These are phyloP conservation scores for Cladophialophora bantiana DNA, from an alignment of 2,329 filamentous ascomycete species.

Conservation along the genomic window DNA sequence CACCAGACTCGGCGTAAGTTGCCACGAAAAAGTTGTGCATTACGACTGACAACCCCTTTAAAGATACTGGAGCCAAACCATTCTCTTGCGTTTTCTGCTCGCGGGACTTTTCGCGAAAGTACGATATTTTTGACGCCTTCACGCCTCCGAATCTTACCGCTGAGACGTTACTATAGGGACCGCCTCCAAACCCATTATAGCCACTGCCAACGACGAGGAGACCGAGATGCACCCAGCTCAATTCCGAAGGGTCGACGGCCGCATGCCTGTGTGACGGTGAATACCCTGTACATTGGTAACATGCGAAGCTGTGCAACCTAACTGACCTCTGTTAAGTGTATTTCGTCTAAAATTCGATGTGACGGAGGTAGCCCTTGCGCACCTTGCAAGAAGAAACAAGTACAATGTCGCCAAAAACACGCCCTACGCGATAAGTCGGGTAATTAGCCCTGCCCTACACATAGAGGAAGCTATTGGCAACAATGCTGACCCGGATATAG, in stretches of 20 bases:
- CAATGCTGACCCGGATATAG: constrained; percentile 7
- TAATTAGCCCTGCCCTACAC: constrained; percentile 24
- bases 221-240: constrained; percentile 53
- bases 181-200: constrained; percentile 56
- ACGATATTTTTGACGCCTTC: background rate
- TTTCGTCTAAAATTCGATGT: constrained; percentile 56
- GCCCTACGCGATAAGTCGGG: constrained; percentile 31
- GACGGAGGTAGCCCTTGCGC: constrained; percentile 54
- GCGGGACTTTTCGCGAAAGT: constrained; percentile 54
- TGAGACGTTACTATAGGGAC: constrained; percentile 46
- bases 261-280: constrained; percentile 57
- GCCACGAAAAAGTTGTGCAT: constrained; percentile 33
- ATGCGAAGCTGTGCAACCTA: background rate
- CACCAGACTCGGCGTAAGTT: constrained; percentile 55
- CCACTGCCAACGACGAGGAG: constrained; percentile 52
- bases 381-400: constrained; percentile 53
- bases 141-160: background rate
- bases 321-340: constrained; percentile 47
- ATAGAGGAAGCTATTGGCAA: no score
- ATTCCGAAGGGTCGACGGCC: constrained; percentile 55
- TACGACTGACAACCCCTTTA: background rate
- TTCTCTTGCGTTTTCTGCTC: constrained; percentile 56
- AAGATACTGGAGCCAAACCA: constrained; percentile 57
- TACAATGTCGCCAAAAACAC: constrained; percentile 47
- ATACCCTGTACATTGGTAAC: constrained; percentile 31